Percentiles rank a stretch among this genome's conserved stretches.
phyloP scores from a whole-genome alignment of 257 asterid genomes.

The Ajuga chamaepitys region DNA sequence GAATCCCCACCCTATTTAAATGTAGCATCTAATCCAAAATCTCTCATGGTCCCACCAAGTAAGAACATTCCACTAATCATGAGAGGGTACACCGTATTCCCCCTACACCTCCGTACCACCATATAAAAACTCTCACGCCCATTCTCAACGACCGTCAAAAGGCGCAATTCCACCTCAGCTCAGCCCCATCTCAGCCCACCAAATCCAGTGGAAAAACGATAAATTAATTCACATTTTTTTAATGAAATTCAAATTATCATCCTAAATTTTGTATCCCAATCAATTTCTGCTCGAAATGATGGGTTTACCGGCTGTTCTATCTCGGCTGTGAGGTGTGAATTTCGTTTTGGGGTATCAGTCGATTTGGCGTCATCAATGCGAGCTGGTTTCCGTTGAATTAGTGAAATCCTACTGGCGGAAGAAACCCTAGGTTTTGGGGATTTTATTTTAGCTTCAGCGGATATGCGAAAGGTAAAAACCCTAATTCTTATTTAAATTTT shows the following conservation, averaged over 20 bases:
- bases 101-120: slow-evolving; percentile 26
- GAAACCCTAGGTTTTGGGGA: slow-evolving; percentile 21
- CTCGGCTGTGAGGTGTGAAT: slow-evolving; percentile 6
- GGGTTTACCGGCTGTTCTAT: background rate
- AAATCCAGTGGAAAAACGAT: background rate
- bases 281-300: slow-evolving; percentile 14
- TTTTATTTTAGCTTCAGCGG: slow-evolving; percentile 25
- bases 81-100: slow-evolving; percentile 8
- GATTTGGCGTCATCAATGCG: slow-evolving; percentile 27
- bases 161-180: slow-evolving; percentile 35
- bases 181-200: slow-evolving; percentile 22
- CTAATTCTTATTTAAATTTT: background rate
- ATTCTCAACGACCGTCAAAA: slow-evolving; percentile 20
- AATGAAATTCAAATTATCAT: background rate
- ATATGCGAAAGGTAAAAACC: slow-evolving; percentile 38
- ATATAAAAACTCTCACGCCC: slow-evolving; percentile 14
- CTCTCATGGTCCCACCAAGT: background rate
- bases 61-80: background rate
- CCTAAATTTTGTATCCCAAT: background rate
- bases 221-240: background rate
- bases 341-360: background rate
- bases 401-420: background rate
- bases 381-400: slow-evolving; percentile 19
- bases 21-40: no score
- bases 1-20: no score